Conservation (phyloP, 176 grass and related monocot species). For the Carex scoparia region DNA sequence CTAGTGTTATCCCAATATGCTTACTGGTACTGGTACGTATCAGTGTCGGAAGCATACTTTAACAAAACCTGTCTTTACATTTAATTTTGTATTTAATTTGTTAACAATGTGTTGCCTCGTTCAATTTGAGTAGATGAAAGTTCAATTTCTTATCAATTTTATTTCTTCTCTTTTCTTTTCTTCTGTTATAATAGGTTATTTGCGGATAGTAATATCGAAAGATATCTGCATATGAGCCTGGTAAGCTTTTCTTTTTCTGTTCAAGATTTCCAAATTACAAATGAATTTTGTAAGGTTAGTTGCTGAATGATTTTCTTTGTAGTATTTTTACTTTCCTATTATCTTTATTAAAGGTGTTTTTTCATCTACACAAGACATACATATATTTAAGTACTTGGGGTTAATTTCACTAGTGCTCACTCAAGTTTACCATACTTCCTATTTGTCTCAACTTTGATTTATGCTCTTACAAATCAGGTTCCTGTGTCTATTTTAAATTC, state of each 20-base stretch:
- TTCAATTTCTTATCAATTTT: background rate
- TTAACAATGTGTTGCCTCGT: background rate
- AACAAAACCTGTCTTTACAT: background rate
- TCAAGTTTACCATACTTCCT: background rate
- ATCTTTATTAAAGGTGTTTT: background rate
- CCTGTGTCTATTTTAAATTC: background rate
- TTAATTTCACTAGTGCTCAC: background rate
- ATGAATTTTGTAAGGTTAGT: background rate
- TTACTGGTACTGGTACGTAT: background rate
- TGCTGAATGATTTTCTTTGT: conserved; percentile 9
- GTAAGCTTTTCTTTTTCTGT: conserved; percentile 38
- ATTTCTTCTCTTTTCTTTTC: conserved; percentile 8
- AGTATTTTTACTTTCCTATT: conserved; percentile 4
- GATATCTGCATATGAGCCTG: conserved; percentile 52
- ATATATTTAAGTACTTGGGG: background rate
- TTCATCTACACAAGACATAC: background rate
- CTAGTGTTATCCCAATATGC: background rate
- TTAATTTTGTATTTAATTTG: background rate
- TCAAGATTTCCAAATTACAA: background rate
- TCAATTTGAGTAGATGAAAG: background rate
- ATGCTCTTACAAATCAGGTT: background rate
- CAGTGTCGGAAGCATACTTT: background rate
- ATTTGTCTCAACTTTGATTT: background rate
- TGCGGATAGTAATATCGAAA: conserved; percentile 43
- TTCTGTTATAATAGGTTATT: conserved; percentile 57